Conservation (phyloP, 202 grass and related monocot genomes). For the Setaria italica region DNA sequence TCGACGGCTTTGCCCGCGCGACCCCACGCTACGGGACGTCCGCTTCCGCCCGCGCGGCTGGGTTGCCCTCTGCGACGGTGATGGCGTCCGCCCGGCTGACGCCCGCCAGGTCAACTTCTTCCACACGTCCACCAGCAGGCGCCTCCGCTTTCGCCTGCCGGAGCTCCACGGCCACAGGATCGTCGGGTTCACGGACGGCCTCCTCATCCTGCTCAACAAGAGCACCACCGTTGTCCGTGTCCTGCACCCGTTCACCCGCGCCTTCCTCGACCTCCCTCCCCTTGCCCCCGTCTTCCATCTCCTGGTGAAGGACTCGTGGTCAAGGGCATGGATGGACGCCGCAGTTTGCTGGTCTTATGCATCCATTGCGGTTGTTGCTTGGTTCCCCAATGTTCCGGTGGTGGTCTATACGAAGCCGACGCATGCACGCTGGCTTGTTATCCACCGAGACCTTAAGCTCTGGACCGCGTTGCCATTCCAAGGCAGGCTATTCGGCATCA, state of each 20-base stretch:
- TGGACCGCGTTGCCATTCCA: too few species aligned
- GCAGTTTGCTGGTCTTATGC: not conserved
- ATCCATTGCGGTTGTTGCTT: not conserved
- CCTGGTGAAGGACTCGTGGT: not conserved
- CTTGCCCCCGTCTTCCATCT: not conserved
- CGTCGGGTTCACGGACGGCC: not conserved
- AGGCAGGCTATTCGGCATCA: too few species aligned
- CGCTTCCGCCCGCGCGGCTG: not conserved
- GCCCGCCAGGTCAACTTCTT: not conserved
- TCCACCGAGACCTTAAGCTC: too few species aligned
- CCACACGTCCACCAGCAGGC: constrained; percentile 13
- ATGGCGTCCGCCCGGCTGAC: not conserved
- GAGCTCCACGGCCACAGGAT: not conserved
- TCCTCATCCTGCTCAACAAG: too few species aligned
- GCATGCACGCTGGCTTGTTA: too few species aligned
- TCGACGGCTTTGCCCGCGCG: not conserved
- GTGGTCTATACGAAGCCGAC: not conserved
- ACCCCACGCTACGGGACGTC: not conserved
- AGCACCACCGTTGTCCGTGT: not conserved
- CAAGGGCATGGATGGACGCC: not conserved
- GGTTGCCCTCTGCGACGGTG: constrained; percentile 4
- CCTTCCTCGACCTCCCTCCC: not conserved
- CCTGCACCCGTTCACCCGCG: constrained; percentile 18
- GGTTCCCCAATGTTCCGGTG: not conserved
- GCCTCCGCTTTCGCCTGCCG: not conserved